Percentiles rank a stretch among this genome's conserved stretches.
phyloP scores from a whole-genome alignment of 495 filamentous ascomycete species.

The Penicillium paxilli region DNA sequence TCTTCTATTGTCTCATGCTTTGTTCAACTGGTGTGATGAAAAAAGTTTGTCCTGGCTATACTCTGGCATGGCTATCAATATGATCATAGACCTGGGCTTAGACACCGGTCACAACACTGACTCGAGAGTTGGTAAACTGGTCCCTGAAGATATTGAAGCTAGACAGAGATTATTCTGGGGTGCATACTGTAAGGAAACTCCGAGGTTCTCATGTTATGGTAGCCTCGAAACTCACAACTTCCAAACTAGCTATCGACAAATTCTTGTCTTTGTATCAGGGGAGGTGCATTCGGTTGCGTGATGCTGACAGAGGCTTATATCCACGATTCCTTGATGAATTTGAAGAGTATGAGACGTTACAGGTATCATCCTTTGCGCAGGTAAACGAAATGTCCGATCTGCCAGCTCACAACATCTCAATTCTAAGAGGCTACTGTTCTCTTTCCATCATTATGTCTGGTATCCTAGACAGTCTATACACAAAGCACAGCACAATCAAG shows the following conservation, averaged over 20 bases:
- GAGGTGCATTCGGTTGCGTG: too few species aligned
- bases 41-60: constrained; percentile 37
- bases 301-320: too few species aligned
- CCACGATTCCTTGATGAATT: too few species aligned
- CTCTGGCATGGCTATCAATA: constrained; percentile 32
- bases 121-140: constrained; percentile 11
- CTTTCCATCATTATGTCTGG: constrained; percentile 25
- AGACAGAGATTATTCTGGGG: constrained; percentile 44
- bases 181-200: constrained; percentile 13
- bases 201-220: too few species aligned
- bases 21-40: constrained; percentile 26
- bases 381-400: constrained; percentile 13
- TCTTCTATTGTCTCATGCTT: constrained; percentile 26
- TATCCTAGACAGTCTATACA: constrained; percentile 27
- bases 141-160: constrained; percentile 37
- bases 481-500: constrained; percentile 18
- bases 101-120: constrained; percentile 25
- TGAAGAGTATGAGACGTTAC: too few species aligned
- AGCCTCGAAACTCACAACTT: too few species aligned
- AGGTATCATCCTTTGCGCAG: too few species aligned
- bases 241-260: constrained; percentile 31
- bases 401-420: constrained; percentile 24
- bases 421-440: constrained; percentile 23
- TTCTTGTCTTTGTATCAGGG: constrained; percentile 39
- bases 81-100: constrained; percentile 42